Evolutionary conservation across 1,284 basidiomycete species (phyloP).

Genomic region (Malassezia equina): DNA sequence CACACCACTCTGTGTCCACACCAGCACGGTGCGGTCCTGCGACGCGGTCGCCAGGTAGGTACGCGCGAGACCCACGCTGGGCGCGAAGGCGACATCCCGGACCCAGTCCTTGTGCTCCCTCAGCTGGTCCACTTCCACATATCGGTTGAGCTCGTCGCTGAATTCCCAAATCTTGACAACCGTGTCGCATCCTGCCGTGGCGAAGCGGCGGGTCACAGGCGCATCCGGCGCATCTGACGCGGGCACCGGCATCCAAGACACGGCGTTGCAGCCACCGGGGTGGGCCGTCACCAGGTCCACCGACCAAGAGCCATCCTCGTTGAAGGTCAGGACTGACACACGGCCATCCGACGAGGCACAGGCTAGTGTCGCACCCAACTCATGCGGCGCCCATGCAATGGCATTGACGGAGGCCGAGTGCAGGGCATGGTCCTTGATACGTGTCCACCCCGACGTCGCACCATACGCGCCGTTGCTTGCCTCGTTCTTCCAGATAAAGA

Average conservation of each 20-base stretch:
- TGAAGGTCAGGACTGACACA: slow-evolving; percentile 90
- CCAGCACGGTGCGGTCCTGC: slow-evolving; percentile 75
- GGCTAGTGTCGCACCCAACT: slow-evolving; percentile 88
- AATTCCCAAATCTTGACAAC: slow-evolving; percentile 90
- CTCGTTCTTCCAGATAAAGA: slow-evolving; percentile 91
- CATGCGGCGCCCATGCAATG: slow-evolving; percentile 94
- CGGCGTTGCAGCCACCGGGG: slow-evolving; percentile 89
- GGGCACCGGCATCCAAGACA: slow-evolving; percentile 77
- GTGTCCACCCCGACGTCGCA: slow-evolving; percentile 59
- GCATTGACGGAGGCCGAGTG: slow-evolving; percentile 95
- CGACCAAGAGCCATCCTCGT: slow-evolving; percentile 93
- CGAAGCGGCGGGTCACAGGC: slow-evolving; percentile 54
- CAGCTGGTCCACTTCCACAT: slow-evolving; percentile 35
- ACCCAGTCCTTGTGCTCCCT: slow-evolving; percentile 82
- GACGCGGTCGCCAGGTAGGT: slow-evolving; percentile 91
- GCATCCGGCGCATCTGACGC: slow-evolving; percentile 45
- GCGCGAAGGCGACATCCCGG: slow-evolving; percentile 92
- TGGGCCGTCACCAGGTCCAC: slow-evolving; percentile 92
- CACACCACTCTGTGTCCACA: slow-evolving; percentile 81
- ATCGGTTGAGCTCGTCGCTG: slow-evolving; percentile 44
- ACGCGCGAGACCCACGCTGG: slow-evolving; percentile 85
- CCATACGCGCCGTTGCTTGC: slow-evolving; percentile 21
- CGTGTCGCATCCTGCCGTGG: slow-evolving; percentile 90
- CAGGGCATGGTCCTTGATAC: slow-evolving; percentile 89
- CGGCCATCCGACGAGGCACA: slow-evolving; percentile 98